Percentiles rank a stretch among this genome's conserved stretches.
phyloP scores from a whole-genome alignment of 495 filamentous ascomycete genomes.

The Aspergillus steynii region DNA sequence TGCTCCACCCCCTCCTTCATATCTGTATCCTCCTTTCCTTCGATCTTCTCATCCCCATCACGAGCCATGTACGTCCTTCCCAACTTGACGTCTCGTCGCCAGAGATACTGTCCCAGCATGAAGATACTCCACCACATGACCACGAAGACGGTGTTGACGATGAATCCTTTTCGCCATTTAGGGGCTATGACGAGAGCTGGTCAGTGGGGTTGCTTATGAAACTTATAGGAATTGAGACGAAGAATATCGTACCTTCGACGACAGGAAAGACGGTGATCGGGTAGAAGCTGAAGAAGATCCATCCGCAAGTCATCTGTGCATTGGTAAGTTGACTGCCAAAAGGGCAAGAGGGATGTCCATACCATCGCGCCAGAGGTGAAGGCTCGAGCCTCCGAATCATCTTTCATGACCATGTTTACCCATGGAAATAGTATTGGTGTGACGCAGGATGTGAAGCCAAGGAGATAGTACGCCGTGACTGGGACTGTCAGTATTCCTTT shows the following conservation, averaged over 20 bases:
- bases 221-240: neutral
- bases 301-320: constrained; percentile 19
- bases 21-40: constrained; percentile 6
- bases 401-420: constrained; percentile 22
- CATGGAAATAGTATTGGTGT: constrained; percentile 22
- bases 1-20: constrained; percentile 9
- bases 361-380: constrained; percentile 24
- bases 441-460: constrained; percentile 21
- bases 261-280: constrained; percentile 21
- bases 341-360: neutral
- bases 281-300: constrained; percentile 23
- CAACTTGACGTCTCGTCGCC: constrained; percentile 16
- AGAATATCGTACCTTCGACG: constrained; percentile 8
- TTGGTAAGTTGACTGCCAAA: neutral
- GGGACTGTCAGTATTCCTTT: neutral
- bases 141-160: constrained; percentile 19
- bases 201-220: neutral
- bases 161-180: constrained; percentile 21
- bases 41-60: neutral
- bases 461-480: constrained; percentile 24
- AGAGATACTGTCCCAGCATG: constrained; percentile 20
- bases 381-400: constrained; percentile 19
- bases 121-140: constrained; percentile 17
- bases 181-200: constrained; percentile 1
- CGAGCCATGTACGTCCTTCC: constrained; percentile 1